Evolutionary conservation across 768 basidiomycete genomes (phyloP).

Genomic region (Naganishia vishniacii): DNA sequence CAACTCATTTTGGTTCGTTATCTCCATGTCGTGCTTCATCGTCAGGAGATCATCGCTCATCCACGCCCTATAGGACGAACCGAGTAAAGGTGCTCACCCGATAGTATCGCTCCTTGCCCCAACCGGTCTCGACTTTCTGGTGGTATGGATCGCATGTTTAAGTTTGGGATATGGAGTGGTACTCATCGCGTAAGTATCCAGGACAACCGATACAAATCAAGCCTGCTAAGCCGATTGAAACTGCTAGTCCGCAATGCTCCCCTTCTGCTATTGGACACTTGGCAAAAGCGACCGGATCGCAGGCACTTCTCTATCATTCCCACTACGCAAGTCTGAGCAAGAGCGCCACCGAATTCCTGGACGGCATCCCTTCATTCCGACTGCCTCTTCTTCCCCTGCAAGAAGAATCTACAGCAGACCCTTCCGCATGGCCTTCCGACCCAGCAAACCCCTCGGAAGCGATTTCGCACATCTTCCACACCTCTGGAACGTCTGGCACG

Average conservation of each 20-base stretch:
- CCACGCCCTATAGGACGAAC: background rate
- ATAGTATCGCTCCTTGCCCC: constrained; percentile 39
- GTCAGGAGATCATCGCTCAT: background rate
- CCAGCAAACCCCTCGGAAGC: constrained; percentile 15
- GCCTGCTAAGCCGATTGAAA: background rate
- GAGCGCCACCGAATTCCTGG: constrained; percentile 33
- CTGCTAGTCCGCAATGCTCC: constrained; percentile 47
- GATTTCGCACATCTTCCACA: constrained; percentile 51
- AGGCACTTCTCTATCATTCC: constrained; percentile 50
- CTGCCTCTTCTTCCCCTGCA: constrained; percentile 17
- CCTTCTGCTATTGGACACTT: constrained; percentile 53
- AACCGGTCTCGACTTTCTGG: constrained; percentile 40
- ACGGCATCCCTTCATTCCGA: background rate
- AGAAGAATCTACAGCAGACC: constrained; percentile 28
- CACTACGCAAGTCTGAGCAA: constrained; percentile 49
- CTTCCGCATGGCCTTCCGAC: constrained; percentile 1
- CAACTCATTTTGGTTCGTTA: constrained; percentile 13
- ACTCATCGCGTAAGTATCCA: constrained; percentile 39
- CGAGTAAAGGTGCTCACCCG: background rate
- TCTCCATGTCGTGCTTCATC: background rate
- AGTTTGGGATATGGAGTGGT: constrained; percentile 40
- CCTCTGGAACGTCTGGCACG: constrained; percentile 55
- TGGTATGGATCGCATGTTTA: constrained; percentile 43
- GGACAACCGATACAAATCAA: background rate
- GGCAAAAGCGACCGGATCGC: constrained; percentile 49